Base-by-base conservation (phyloP, 164 flowering plant genomes). In the Pachysandra terminalis region DNA sequence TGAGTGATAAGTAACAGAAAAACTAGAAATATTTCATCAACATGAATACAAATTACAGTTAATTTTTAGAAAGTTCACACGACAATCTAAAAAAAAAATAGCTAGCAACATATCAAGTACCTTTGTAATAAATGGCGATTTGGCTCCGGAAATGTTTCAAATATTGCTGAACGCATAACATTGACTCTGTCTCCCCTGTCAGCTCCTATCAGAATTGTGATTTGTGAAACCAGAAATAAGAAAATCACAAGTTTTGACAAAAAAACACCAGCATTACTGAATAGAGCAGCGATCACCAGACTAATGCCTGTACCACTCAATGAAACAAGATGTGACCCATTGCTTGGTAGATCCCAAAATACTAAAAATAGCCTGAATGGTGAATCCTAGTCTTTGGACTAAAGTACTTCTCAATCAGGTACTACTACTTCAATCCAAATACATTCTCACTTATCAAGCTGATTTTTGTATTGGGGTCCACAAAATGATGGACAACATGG, bases 71-170 rank as follows among this genome's bases (percentile, higher is more conserved):
- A 55, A 55, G n/a, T 22, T 55, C 8, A 56, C 7, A 45, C 37
- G 45, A 22, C 35, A 45, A 12, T 15, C 51, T 5, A 10, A 45
- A 1, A 45, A 45, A 45, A 13, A 45, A 5, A 45, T 3, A 45
- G 10, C 51, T 3, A 71, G 59, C 28, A 21, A 59, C 40, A 35
- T 10, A 65, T 59, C 45, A 58, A 67, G 48, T 78, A 96, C 99
- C 99, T 93, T 66, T 90, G 92, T 70, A 96, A 67, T 72, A 96
- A 79, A 19, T 82, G 92, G 21, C 96, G 89, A 78, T 93, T 96
- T 67, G 99, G 97, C 78, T 96, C 99, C 24, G 99, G 99, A 63
- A 96, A 93, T 69, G 96, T 86, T 65, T 93, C 92, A 76, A 70
- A 83, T 76, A 96, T 88, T 65, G 93, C 96, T 61, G 70, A 61